Percentiles rank a stretch among this genome's conserved stretches.
phyloP scores from a whole-genome alignment of 345 rosid genomes.

The Acer negundo region DNA sequence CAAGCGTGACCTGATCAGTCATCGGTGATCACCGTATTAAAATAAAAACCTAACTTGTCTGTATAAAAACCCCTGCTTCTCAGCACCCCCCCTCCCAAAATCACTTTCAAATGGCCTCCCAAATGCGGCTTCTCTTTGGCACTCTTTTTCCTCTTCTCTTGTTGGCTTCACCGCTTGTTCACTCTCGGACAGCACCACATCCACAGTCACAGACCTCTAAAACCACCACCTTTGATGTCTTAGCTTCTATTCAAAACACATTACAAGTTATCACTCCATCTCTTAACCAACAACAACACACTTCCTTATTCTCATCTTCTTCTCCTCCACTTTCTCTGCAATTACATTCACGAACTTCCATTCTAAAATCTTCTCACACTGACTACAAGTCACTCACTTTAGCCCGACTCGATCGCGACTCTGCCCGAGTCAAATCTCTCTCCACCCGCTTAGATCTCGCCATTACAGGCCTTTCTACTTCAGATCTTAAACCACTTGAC shows the following conservation, averaged over 20 bases:
- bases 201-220: conserved; percentile 8
- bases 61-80: neutral
- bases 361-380: conserved; percentile 34
- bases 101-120: neutral
- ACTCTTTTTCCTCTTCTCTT: conserved; percentile 14
- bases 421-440: conserved; percentile 65
- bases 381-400: conserved; percentile 70
- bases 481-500: conserved; percentile 58
- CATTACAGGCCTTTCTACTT: conserved; percentile 29
- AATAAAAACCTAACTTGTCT: neutral
- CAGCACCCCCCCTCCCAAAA: neutral
- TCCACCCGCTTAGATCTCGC: conserved; percentile 55
- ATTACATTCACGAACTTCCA: conserved; percentile 52
- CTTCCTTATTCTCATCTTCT: neutral
- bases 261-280: conserved; percentile 16
- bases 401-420: conserved; percentile 70
- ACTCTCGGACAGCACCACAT: conserved; percentile 22
- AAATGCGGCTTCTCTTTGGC: neutral
- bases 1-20: neutral
- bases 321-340: conserved; percentile 38
- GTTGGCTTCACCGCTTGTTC: neutral
- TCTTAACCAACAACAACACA: conserved; percentile 8
- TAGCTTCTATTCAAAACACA: conserved; percentile 41
- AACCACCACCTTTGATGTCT: conserved; percentile 43
- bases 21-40: neutral